These are phyloP conservation scores for Talaromyces sp. DNA, from an alignment of 2,329 filamentous ascomycete genomes.

Conservation along the genomic window DNA sequence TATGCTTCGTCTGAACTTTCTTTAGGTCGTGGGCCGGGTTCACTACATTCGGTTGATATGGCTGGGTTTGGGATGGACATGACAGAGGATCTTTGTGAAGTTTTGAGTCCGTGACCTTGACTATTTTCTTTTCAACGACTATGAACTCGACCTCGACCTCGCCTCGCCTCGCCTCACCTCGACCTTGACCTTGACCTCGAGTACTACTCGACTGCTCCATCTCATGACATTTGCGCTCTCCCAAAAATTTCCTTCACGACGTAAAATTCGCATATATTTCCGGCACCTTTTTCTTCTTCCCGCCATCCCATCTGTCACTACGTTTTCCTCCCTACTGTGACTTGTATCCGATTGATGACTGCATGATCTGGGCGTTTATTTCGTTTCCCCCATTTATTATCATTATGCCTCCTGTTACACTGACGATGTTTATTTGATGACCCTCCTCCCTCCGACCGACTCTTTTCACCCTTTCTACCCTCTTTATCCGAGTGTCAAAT, in stretches of 20 bases:
- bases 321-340: conserved; percentile 9
- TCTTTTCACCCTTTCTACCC: background rate
- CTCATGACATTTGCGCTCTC: background rate
- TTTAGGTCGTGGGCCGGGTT: conserved; percentile 36
- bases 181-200: too few species aligned
- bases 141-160: background rate
- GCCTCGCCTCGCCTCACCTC: background rate
- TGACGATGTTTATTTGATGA: conserved; percentile 15
- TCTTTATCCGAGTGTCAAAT: background rate
- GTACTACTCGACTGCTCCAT: background rate
- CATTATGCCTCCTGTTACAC: background rate
- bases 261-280: background rate
- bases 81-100: conserved; percentile 32
- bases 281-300: background rate
- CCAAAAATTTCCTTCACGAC: background rate
- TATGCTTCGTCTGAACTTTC: conserved; percentile 43
- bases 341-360: conserved; percentile 17
- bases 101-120: conserved; percentile 33
- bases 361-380: conserved; percentile 17
- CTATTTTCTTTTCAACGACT: background rate
- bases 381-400: conserved; percentile 2
- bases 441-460: background rate
- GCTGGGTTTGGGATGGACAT: conserved; percentile 40
- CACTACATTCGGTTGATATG: conserved; percentile 43
- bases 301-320: conserved; percentile 8